Evolutionary conservation across 495 filamentous ascomycete genomes (phyloP), one percentile per base, ranked within the genome.

Genomic region (Neurospora tetrasperma): DNA sequence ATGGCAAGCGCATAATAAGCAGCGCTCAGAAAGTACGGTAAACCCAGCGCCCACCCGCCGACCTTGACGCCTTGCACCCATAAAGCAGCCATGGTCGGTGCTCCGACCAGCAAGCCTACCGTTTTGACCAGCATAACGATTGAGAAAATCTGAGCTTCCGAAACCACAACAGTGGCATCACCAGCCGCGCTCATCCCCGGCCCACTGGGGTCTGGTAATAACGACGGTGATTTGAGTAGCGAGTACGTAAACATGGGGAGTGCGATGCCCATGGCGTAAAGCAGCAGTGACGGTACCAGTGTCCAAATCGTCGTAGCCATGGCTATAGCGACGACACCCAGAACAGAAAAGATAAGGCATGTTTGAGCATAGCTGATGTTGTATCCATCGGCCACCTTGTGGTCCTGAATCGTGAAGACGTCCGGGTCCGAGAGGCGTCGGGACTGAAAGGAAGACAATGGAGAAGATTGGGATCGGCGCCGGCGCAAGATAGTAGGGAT

Each of bases 101-200:
- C 82, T 2, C 84, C 84, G 2, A 84, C 70, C 41, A 85, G 69
- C 40, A 81, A 79, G 11, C 83, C 84, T 0, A 84, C 74, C n/a
- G 82, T 82, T 73, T 80, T 80, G 2, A 83, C 79, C 75, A 85
- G 77, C 84, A 85, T 85, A 18, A 83, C 82, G 42, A 84, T 80
- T 23, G 84, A 84, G 71, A 84, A 83, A 23, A 85, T 75, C 54
- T 82, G 82, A 23, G 76, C 77, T 73, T 80, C 74, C 38, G 79
- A 74, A 39, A 76, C 73, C 14, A 70, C 46, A 14, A 62, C 43
- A 9, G 69, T 75, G n/a, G 70, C 31, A 16, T 42, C 41, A n/a
- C 39, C 42, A 9, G 80, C 74, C 2, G 43, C n/a, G 43, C 46
- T 54, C 23, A 27, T 59, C 1, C 27, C 48, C 5, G 48, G 48